Evolutionary conservation across 164 flowering plant species (phyloP), one percentile per base, ranked within the genome.

Genomic region (Liquidambar formosana): DNA sequence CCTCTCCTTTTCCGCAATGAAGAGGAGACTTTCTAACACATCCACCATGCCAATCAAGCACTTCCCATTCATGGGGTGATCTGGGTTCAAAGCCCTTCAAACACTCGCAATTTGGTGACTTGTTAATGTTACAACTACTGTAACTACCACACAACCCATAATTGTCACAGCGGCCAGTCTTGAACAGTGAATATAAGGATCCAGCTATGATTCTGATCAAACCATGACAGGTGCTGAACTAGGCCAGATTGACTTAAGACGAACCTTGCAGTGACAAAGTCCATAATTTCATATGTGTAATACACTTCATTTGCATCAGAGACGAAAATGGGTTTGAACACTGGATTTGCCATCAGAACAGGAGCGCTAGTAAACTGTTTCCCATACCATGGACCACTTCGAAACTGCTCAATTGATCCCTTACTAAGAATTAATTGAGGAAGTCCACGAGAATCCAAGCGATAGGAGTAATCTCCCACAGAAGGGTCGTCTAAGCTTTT

Each of bases 401-500:
- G 65, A 12, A 5, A 71, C 10, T 10, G 6, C 27, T 66, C n/a
- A n/a, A n/a, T n/a, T n/a, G n/a, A n/a, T n/a, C n/a, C n/a, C n/a
- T n/a, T n/a, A n/a, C 33, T 12, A 80, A 1, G 46, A 73, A 56
- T n/a, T 0, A 77, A 13, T 45, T 75, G 76, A 18, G 82, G 77
- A 3, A 22, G 15, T 14, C 75, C 82, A 1, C 10, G 22, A 15
- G 52, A 33, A 21, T 75, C 70, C 2, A 78, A 15, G 18, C 19
- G 12, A 26, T 41, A 46, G 0, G 66, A 15, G 61, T 26, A 80
- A 4, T n/a, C 57, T 59, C 21, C 84, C 86, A 0, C 0, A n/a
- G n/a, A n/a, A n/a, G 86, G 86, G 43, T 78, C 76, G 13, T 69
- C 61, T n/a, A n/a, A n/a, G 41, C 2, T 6, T 33, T 33, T 33